Evolutionary conservation across 1,284 basidiomycete species (phyloP), one percentile per base, ranked within the genome.

Genomic region (Papiliotrema terrestris): DNA sequence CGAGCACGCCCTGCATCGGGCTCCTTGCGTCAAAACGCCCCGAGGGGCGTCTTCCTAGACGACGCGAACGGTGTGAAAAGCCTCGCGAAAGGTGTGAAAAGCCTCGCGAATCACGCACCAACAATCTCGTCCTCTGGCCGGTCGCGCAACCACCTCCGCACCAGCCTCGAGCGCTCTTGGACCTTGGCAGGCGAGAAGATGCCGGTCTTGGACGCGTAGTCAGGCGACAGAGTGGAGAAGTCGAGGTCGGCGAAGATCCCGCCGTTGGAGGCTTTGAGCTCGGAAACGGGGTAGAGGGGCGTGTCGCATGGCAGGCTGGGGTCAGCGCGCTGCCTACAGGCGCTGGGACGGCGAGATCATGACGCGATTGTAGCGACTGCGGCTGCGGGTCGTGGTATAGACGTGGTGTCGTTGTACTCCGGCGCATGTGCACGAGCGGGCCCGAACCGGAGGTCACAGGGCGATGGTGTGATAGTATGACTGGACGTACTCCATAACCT

Each of bases 101-200:
- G n/a, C n/a, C n/a, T n/a, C n/a, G n/a, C n/a, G n/a, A n/a, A n/a
- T n/a, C n/a, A 62, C 68, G 63, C 58, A 69, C 67, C 62, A 25
- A 78, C 75, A 56, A 78, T 77, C 61, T 73, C 70, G 37, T 60
- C 45, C 65, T 77, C 77, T 15, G 58, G 55, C 26, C 73, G 58
- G 8, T 63, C 59, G 19, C 73, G 60, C 44, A 78, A 59, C 75
- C 73, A 77, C 42, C 54, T 51, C 43, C 76, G 62, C 0, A 74
- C 70, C 47, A 57, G 52, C 43, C 45, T 55, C 2, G 74, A 74
- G 29, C 77, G 47, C 51, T 73, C 69, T 9, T 49, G 41, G 0
- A 59, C 71, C 4, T 59, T 57, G n/a, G 63, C 67, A 6, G 68
- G 67, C 19, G 49, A 55, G 49, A 62, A 78, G 48, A 76, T 70